Evolutionary conservation across 169 alveolate species (phyloP).

Genomic region (Eimeria necatrix): DNA sequence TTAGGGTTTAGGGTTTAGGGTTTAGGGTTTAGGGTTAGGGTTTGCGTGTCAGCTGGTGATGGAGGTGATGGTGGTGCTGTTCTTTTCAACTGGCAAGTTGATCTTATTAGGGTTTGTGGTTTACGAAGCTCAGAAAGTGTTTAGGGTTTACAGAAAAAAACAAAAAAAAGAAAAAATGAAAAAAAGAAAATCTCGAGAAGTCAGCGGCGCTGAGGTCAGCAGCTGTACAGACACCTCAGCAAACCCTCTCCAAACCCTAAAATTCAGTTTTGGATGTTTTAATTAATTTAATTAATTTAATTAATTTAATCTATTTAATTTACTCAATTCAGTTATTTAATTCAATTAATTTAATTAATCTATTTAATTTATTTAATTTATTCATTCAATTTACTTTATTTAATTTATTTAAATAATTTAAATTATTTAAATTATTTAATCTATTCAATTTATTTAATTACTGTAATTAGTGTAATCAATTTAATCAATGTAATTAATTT

Average conservation of each 20-base stretch:
- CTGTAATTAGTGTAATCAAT: no score
- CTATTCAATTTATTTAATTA: no score
- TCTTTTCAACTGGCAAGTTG: slow-evolving; percentile 1
- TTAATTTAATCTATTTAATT: no score
- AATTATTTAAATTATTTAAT: no score
- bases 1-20: neutral
- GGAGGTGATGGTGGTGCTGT: slow-evolving; percentile 9
- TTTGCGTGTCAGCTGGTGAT: neutral
- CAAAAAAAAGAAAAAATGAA: neutral
- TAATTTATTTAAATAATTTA: no score
- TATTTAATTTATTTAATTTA: no score
- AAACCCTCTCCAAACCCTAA: neutral
- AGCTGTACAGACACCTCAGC: neutral
- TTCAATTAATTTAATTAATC: no score
- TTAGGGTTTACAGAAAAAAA: neutral
- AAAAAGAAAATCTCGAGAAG: neutral
- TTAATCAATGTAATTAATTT: no score
- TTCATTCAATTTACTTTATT: no score
- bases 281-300: no score
- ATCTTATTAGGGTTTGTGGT: neutral
- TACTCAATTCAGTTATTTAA: no score
- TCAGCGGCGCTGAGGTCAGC: neutral
- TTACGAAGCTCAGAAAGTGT: neutral
- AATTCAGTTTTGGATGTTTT: no score
- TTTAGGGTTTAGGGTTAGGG: neutral